These are phyloP conservation scores for Conoideocrella luteorostrata DNA, from an alignment of 2,329 filamentous ascomycete species.

Conservation along the genomic window DNA sequence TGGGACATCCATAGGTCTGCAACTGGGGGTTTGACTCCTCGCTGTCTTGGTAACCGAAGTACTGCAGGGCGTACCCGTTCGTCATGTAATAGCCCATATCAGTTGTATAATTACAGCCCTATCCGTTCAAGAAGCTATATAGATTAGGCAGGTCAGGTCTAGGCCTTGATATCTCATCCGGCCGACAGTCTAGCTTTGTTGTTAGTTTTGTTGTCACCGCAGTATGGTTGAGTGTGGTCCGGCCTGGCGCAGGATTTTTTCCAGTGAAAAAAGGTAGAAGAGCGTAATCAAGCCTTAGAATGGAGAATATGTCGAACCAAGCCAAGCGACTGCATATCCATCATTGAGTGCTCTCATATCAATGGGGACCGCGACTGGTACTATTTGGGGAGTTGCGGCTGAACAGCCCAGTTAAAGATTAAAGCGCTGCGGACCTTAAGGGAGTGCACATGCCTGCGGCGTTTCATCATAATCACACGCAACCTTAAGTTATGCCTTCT, in stretches of 20 bases:
- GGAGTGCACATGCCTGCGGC: too few relatives aligned
- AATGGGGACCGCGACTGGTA: too few relatives aligned
- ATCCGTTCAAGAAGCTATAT: conserved; percentile 27
- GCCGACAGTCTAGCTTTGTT: conserved; percentile 21
- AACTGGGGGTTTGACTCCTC: conserved; percentile 1
- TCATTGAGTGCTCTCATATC: neutral
- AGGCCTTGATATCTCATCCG: conserved; percentile 26
- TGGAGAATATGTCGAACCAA: neutral
- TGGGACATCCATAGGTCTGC: neutral
- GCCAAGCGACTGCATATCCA: neutral
- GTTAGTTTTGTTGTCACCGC: neutral
- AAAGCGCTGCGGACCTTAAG: too few relatives aligned
- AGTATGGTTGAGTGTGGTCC: neutral
- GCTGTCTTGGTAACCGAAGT: conserved; percentile 27
- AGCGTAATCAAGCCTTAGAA: conserved; percentile 28
- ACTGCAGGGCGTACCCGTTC: conserved; percentile 23
- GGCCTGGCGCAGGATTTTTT: neutral
- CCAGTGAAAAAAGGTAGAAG: conserved; percentile 35
- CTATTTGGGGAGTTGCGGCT: too few relatives aligned
- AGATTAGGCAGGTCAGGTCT: conserved; percentile 31
- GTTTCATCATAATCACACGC: too few relatives aligned
- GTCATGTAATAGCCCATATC: conserved; percentile 35
- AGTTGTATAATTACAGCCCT: conserved; percentile 27
- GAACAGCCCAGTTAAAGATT: too few relatives aligned
- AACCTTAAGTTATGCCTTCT: too few relatives aligned